Evolutionary conservation across 305 asterid genomes (phyloP), one percentile per base, ranked within the genome.

Genomic region (Fraxinus sp.): DNA sequence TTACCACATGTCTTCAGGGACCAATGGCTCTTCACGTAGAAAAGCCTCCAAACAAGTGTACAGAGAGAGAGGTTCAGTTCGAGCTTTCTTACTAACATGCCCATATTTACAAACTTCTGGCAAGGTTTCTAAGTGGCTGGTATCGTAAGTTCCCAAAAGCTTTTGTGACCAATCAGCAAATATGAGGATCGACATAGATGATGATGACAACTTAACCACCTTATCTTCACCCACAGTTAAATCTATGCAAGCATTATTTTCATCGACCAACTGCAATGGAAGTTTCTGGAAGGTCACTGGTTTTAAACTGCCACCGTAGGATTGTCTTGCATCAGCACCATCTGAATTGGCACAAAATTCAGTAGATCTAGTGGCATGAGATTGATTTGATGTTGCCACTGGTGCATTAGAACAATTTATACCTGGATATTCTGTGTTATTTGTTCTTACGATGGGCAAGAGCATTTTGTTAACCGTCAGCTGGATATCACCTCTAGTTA

Each of bases 1-100:
- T 81, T 84, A 93, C 99, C 98, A 97, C 98, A 94, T 97, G 86
- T 97, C 99, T 87, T 94, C 99, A 33, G 99, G 99, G 83, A 97
- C 99, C 87, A 97, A 89, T 6, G 99, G 99, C 90, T 97, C 99
- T 88, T 97, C 99, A 22, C 96, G 97, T 37, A 94, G 89, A 90
- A 97, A 97, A 79, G 97, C 95, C 88, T 97, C 99, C 90, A 97
- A 87, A 93, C 98, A 97, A 89, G 97, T 92, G 86, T 94, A 97
- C 87, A 97, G 81, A 6, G 98, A 94, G 82, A 95, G 95, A 86
- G 99, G 99, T 84, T 97, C 99, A 77, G 86, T 89, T 76, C 99
- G 98, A 88, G 98, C 92, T 90, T 91, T 94, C 92, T 97, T 97
- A 88, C 89, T 90, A 44, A 88, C 86, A 57, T 90, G 97, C 81